A percentile compares a stretch with the other conserved stretches of the same genome.
Evolutionary conservation across 2,329 filamentous ascomycete genomes (phyloP).

Genomic region (Ophiostoma perfectum): DNA sequence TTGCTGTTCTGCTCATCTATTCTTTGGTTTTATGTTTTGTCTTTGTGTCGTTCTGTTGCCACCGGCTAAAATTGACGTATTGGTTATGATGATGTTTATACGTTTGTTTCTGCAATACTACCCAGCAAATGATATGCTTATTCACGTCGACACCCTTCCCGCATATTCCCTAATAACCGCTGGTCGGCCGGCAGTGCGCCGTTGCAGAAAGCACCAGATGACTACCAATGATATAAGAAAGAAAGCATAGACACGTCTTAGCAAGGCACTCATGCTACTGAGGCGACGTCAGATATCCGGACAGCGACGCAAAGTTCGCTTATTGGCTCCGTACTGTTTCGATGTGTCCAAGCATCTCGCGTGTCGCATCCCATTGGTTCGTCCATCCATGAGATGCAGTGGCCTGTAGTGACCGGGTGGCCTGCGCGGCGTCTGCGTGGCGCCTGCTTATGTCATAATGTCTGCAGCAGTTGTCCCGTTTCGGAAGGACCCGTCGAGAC

Average conservation of each 20-base stretch:
- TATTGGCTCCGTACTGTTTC: too few species aligned
- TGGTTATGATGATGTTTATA: neutral
- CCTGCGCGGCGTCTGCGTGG: neutral
- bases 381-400: too few species aligned
- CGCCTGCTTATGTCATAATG: neutral
- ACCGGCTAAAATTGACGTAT: neutral
- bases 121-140: neutral
- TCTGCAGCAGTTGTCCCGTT: neutral
- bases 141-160: too few species aligned
- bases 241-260: too few species aligned
- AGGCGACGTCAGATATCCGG: too few species aligned
- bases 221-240: too few species aligned
- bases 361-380: too few species aligned
- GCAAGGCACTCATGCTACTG: too few species aligned
- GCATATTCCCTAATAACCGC: neutral
- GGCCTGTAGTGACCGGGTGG: neutral
- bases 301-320: too few species aligned
- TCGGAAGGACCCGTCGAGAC: neutral
- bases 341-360: too few species aligned
- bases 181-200: neutral
- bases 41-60: neutral
- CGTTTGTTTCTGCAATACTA: neutral
- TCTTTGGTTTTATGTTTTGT: neutral
- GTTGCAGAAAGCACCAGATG: too few species aligned
- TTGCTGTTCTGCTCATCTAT: neutral